Percentiles rank a stretch among this genome's conserved stretches.
Evolutionary conservation across 1,139 yeast genomes (phyloP).

Genomic region (Kluyveromyces marxianus): DNA sequence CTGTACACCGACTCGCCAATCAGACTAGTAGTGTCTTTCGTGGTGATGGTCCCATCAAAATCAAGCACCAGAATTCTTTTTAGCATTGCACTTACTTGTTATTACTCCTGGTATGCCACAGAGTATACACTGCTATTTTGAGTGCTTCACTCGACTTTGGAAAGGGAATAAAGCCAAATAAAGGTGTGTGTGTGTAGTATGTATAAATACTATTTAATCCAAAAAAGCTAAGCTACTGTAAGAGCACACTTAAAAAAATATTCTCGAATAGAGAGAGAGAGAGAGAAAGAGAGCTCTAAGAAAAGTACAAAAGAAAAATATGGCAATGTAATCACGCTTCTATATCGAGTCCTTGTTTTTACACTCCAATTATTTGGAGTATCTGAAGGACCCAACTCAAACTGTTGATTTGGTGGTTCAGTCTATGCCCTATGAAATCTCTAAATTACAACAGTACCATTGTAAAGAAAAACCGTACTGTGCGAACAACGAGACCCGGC

Average conservation of each 20-base stretch:
- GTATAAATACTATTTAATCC: too few species aligned
- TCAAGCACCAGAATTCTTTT: constrained; percentile 22
- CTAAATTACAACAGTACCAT: too few species aligned
- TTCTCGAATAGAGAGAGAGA: too few species aligned
- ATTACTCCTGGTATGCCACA: not conserved
- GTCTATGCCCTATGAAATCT: constrained; percentile 1
- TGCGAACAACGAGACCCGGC: not conserved
- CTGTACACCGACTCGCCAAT: constrained; percentile 21
- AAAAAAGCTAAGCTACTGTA: too few species aligned
- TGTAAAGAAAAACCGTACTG: not conserved
- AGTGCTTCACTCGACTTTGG: too few species aligned
- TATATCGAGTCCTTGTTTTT: constrained; percentile 21
- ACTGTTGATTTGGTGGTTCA: constrained; percentile 16
- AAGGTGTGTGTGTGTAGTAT: too few species aligned
- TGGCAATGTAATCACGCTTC: constrained; percentile 23
- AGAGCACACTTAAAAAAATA: too few species aligned
- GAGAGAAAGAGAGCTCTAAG: not conserved
- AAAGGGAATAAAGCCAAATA: too few species aligned
- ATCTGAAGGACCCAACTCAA: constrained; percentile 20
- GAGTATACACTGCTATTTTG: too few species aligned
- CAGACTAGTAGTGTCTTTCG: constrained; percentile 21
- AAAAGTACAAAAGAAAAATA: not conserved
- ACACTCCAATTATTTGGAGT: not conserved
- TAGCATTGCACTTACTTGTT: constrained; percentile 4
- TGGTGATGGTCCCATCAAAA: constrained; percentile 30